A percentile compares a stretch with the other conserved stretches of the same genome.
Evolutionary conservation across 164 flowering plant species (phyloP).

Genomic region (Piper longum): DNA sequence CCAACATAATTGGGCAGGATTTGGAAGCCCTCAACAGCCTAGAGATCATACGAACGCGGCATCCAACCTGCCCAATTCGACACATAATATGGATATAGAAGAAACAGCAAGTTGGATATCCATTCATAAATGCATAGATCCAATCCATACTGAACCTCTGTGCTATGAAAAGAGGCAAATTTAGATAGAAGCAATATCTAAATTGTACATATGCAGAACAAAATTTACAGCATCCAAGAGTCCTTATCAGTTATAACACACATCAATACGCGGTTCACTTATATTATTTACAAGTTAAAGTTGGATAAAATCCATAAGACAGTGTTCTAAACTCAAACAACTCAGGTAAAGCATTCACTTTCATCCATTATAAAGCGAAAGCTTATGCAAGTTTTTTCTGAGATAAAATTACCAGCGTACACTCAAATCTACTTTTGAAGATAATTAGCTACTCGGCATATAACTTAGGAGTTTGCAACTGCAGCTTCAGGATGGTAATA

Average conservation of each 20-base stretch:
- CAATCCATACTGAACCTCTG: too few relatives aligned
- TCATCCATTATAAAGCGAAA: not conserved
- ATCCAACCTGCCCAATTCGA: too few relatives aligned
- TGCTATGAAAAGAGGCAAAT: not conserved
- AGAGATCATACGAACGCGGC: too few relatives aligned
- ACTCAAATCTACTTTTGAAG: not conserved
- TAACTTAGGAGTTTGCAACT: conserved; percentile 10
- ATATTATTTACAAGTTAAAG: conserved; percentile 2
- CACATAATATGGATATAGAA: too few relatives aligned
- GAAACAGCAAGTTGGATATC: too few relatives aligned
- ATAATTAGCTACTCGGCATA: not conserved
- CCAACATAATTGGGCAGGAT: too few relatives aligned
- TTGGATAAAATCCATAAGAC: not conserved
- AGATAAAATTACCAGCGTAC: not conserved
- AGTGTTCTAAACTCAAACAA: not conserved
- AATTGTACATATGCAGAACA: not conserved
- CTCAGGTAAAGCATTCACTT: not conserved
- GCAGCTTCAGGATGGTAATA: conserved; percentile 79
- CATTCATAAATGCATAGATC: too few relatives aligned
- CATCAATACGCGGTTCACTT: not conserved
- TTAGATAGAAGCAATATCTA: not conserved
- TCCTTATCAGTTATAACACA: not conserved
- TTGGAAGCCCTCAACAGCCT: too few relatives aligned
- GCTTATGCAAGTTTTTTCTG: not conserved
- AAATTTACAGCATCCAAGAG: not conserved